Evolutionary conservation across 306 rosid species (phyloP), one percentile per base, ranked within the genome.

Genomic region (Inga laurina): DNA sequence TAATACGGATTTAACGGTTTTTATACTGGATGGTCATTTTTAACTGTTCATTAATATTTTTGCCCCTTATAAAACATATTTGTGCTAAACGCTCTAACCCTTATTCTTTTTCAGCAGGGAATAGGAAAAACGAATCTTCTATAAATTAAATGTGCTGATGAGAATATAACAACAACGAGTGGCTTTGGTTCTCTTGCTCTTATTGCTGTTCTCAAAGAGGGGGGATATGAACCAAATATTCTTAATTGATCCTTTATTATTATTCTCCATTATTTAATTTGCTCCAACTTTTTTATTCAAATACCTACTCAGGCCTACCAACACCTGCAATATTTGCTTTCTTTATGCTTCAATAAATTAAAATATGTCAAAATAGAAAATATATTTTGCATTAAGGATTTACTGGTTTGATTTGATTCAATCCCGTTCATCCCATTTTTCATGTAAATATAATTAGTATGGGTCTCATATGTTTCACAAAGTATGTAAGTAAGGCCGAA

Each of bases 101-200:
- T n/a, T n/a, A n/a, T 54, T 16, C 30, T 48, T 39, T 49, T 19
- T 14, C 37, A 22, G 0, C 4, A 3, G 75, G 37, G 54, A 71
- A 43, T 19, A 52, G 43, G 39, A 43, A 5, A 71, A 39, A 39
- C 16, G 51, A 39, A 62, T 70, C 18, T 21, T 65, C 49, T 51
- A 3, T 48, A 35, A 67, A 78, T 66, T 43, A 27, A 67, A 81
- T 27, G 71, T 69, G 22, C 15, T 75, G 69, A 74, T n/a, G 64
- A 80, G 85, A 83, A 77, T 81, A 84, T 59, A 71, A 43, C 65
- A 73, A 85, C 64, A 84, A 84, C 76, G 90, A 85, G 83, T 89
- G 92, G 87, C 76, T 86, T 81, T 84, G 78, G 82, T 89, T 89
- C 91, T 84, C 84, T 84, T 51, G 59, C 78, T 78, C 37, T 45